Evolutionary conservation across 202 grass and related monocot genomes (phyloP).

Genomic region (Sporobolus alterniflorus): DNA sequence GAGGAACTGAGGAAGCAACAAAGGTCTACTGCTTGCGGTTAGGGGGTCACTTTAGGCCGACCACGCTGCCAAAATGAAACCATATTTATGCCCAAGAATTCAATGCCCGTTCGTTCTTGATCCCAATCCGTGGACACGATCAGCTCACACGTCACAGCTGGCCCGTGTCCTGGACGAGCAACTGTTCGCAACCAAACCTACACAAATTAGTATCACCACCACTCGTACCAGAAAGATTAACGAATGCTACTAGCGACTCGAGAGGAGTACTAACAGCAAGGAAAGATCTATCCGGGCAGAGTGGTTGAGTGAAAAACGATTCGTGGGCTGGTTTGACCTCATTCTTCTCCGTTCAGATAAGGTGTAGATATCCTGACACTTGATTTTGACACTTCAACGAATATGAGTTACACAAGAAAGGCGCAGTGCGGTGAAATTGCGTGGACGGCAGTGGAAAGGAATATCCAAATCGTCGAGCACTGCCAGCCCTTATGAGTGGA

Average conservation of each 20-base stretch:
- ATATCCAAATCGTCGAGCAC: not conserved
- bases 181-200: constrained; percentile 28
- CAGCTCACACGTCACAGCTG: constrained; percentile 25
- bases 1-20: not conserved
- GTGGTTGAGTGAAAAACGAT: constrained; percentile 9
- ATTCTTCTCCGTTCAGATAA: constrained; percentile 2
- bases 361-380: not conserved
- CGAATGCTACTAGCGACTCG: not conserved
- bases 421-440: constrained; percentile 21
- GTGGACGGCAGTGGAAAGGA: constrained; percentile 1
- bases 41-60: constrained; percentile 68
- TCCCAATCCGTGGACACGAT: constrained; percentile 19
- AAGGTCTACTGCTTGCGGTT: constrained; percentile 53
- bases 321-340: constrained; percentile 17
- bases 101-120: not conserved
- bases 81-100: constrained; percentile 26
- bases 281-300: not conserved
- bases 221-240: constrained; percentile 4
- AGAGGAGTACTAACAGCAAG: not conserved
- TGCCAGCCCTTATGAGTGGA: not conserved
- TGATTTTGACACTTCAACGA: constrained; percentile 41
- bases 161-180: not conserved
- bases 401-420: constrained; percentile 7
- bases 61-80: constrained; percentile 31
- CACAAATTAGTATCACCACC: not conserved